Base-by-base conservation (phyloP, 1,139 yeast species). In the Blastobotrys ciferrii region DNA sequence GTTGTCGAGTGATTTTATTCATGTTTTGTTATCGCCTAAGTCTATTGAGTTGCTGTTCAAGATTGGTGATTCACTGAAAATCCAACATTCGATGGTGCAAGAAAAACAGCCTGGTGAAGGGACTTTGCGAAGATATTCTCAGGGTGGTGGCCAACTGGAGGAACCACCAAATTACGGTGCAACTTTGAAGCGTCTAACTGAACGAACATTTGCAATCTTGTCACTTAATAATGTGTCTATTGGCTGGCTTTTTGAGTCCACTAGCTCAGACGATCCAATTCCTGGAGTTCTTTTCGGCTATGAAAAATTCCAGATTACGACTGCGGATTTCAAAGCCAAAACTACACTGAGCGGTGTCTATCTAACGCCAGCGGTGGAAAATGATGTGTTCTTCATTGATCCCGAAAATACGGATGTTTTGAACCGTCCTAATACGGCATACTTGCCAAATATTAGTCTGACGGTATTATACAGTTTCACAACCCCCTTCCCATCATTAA, bases 211-310 rank as follows among this genome's bases (percentile, higher is more conserved):
- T 0, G 70, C 85, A 37, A 84, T 80, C 49, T 73, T 86, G 42
- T 64, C 82, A 9, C 77, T 89, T 0, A 78, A 82, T 56, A 80
- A 84, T 56, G 75, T 85, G 53, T 84, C 94, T 58, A 53, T 84
- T 32, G 95, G 95, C 0, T 87, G 95, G 89, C 63, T 87, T 4
- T 84, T 84, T 61, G 74, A 65, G n/a, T 61, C 60, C 0, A 70
- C 70, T 30, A 46, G 41, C 20, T 42, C 13, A 9, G 36, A 32
- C 19, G 48, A 36, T 40, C 47, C 44, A 4, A 35, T 35, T 33
- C 53, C 55, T 1, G 96, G 96, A 15, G 61, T 87, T n/a, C 81
- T 85, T 39, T 55, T 81, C 42, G 96, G 96, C 0, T 87, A 87
- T 47, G 87, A 85, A 53, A 68, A 50, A 6, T 54, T 63, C 23